Base-by-base conservation (phyloP, 257 asterid genomes). In the Nicotiana benthamiana region DNA sequence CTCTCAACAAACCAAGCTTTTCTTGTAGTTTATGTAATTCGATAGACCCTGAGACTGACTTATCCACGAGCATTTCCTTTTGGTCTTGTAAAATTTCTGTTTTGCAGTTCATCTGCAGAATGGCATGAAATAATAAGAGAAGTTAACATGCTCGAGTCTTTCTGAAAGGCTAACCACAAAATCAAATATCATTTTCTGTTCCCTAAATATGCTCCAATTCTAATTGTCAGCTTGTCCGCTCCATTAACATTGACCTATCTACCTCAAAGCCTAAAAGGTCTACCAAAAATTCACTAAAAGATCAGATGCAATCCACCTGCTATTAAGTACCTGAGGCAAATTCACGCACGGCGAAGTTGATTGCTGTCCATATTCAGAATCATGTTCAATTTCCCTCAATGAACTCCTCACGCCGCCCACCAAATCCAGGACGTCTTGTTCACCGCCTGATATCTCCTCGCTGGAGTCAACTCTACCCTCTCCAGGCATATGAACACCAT, bases 1-100 rank as follows among this genome's bases (percentile, higher is more conserved):
- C 87, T 79, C 85, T 90, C 77, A 90, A 83, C 85, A 90, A 68
- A 43, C 79, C 84, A 51, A 67, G 75, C 67, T 90, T 92, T 70
- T 84, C 91, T 63, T 83, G 80, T 9, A 78, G 84, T 79, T 63
- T 67, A 75, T 80, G 75, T 75, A 87, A 70, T 51, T 90, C 84
- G 18, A 85, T 80, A 40, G 81, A 77, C 65, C 84, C 81, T 75
- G 83, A 77, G 80, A 62, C 81, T 54, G 80, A 78, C 59, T 82
- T 85, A 79, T 75, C 85, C 84, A 18, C 15, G 7, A 76, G 83
- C 84, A 63, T 48, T 40, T 81, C 75, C 78, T 77, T 68, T 81
- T 86, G 80, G 52, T 77, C 80, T 57, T 65, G 77, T 36, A 81
- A 82, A 26, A 65, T 24, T 68, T 75, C 83, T 75, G 0, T 79